Evolutionary conservation across 2,329 filamentous ascomycete species (phyloP), one percentile per base, ranked within the genome.

Genomic region (Aspergillus candidus): DNA sequence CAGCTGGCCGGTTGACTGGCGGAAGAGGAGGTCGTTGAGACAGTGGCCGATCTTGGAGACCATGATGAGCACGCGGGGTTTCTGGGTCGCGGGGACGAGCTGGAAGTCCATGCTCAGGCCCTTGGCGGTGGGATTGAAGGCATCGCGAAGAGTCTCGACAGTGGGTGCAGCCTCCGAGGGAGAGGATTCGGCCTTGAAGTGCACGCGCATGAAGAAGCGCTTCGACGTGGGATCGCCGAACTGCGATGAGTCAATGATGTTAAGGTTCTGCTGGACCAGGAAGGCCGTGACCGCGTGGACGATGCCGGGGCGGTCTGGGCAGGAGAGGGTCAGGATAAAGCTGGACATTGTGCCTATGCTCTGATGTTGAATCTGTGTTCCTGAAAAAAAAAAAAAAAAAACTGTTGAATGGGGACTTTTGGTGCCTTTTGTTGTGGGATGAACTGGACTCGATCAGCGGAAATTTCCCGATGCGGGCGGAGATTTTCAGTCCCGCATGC

Each of bases 31-130:
- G 67, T 91, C 86, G 67, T 90, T 90, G 42, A 91, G 74, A 66
- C 86, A 91, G 73, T 91, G 86, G 7, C 86, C 87, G 57, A 88
- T 90, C 72, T 90, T 90, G 59, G 86, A 90, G 27, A 91, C 87
- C 86, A 93, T 91, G 73, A 93, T 88, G 57, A 93, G 73, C 38
- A 90, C 83, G 53, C 82, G 78, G 45, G 83, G 82, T 71, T 88
- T 89, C 58, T 81, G 74, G 39, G 80, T 70, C 11, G 81, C 77
- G 3, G 84, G 79, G 11, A 82, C 77, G 56, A 93, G 76, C 56
- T 86, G 76, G 70, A 85, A 88, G 56, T 80, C 73, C 81, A 88
- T 85, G 46, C 73, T 60, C 69, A 88, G 78, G 18, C 82, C 73
- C 40, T 69, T 57, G 3, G 83, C 83, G 41, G 88, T 79, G 34